Conservation (phyloP, 106 monocot genomes). For the Dioscorea alata region DNA sequence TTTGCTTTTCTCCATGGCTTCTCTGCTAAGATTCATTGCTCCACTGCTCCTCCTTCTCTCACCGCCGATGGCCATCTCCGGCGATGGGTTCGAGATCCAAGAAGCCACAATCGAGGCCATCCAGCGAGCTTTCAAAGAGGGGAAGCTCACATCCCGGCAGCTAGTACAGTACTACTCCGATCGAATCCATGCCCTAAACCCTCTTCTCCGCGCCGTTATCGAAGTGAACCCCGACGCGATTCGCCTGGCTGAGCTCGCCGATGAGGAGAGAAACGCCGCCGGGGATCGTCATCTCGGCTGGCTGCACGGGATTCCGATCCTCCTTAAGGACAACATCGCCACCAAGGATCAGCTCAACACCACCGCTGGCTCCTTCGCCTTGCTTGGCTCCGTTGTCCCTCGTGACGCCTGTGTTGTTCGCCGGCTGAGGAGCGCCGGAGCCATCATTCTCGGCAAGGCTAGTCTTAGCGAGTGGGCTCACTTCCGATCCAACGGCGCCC, state of each 20-base stretch:
- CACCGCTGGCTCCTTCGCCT: constrained; percentile 55
- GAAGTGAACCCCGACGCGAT: constrained; percentile 11
- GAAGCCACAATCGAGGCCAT: constrained; percentile 48
- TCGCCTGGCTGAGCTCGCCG: background rate
- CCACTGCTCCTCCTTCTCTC: constrained; percentile 2
- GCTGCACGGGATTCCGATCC: constrained; percentile 20
- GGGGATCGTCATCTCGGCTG: background rate
- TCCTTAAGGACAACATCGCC: constrained; percentile 48
- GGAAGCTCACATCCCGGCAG: background rate
- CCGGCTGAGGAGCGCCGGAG: constrained; percentile 44
- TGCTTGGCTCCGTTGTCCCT: constrained; percentile 40
- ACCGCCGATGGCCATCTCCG: background rate
- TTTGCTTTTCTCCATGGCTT: too few relatives aligned
- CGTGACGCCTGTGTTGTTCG: constrained; percentile 52
- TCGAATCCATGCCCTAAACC: background rate
- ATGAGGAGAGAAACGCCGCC: background rate
- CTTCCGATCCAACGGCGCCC: constrained; percentile 28
- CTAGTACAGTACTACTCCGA: background rate
- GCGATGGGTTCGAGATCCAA: constrained; percentile 23
- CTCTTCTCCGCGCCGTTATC: constrained; percentile 1
- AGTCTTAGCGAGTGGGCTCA: constrained; percentile 71
- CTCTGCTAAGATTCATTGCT: too few relatives aligned
- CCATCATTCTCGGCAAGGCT: constrained; percentile 66
- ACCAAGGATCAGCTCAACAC: constrained; percentile 57
- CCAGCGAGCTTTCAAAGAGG: constrained; percentile 34